These are phyloP conservation scores for Sicyos baderoa DNA, from an alignment of 306 rosid genomes.

Conservation along the genomic window DNA sequence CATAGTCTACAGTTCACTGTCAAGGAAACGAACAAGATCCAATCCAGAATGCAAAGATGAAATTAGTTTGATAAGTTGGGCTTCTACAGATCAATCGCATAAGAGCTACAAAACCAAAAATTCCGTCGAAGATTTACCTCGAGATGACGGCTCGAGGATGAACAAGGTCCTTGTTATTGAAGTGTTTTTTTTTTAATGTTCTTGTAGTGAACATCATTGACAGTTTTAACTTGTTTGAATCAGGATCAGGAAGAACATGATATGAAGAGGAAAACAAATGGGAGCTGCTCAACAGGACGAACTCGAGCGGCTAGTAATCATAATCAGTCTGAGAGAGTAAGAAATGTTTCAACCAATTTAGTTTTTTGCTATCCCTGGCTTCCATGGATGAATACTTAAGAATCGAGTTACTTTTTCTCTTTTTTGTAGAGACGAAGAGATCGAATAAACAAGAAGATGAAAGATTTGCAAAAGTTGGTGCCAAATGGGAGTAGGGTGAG, in stretches of 20 bases:
- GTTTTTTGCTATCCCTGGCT: too few species aligned
- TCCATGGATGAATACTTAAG: neutral
- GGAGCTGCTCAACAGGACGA: conserved; percentile 21
- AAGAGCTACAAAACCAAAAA: neutral
- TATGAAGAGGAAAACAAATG: conserved; percentile 22
- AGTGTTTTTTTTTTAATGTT: neutral
- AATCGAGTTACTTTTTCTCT: neutral
- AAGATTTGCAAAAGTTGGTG: conserved; percentile 44
- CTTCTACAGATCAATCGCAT: neutral
- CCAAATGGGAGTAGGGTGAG: conserved; percentile 46
- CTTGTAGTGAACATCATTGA: neutral
- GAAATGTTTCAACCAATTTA: neutral
- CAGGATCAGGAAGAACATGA: conserved; percentile 26
- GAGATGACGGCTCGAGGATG: neutral
- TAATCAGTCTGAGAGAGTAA: conserved; percentile 42
- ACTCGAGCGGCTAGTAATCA: conserved; percentile 35
- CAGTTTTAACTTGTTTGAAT: neutral
- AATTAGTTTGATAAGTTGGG: too few species aligned
- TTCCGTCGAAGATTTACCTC: neutral
- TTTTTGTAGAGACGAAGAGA: conserved; percentile 33
- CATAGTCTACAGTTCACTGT: conserved; percentile 7
- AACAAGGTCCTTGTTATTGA: neutral
- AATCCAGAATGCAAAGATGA: too few species aligned
- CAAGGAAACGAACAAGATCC: neutral
- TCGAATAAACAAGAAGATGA: conserved; percentile 41